phyloP scores from a whole-genome alignment of 176 grass and related monocot species.

The Cymbopogon citratus region DNA sequence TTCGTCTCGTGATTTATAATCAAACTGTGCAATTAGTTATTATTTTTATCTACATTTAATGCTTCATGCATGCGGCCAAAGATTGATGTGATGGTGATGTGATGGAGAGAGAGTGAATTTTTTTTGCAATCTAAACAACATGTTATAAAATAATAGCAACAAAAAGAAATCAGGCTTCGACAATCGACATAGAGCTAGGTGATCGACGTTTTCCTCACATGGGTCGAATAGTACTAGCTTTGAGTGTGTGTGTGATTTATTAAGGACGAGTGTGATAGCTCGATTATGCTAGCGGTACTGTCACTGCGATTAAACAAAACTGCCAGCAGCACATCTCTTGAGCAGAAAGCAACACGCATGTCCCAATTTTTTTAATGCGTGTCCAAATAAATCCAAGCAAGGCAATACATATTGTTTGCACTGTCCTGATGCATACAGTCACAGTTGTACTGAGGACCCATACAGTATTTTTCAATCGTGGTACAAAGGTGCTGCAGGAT shows the following conservation, averaged over 20 bases:
- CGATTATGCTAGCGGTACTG: neutral
- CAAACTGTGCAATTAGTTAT: no score
- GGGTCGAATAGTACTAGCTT: neutral
- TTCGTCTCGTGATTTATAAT: no score
- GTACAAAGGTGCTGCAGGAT: neutral
- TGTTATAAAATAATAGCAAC: neutral
- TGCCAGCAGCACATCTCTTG: neutral
- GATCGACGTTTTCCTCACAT: neutral
- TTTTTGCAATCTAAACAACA: no score
- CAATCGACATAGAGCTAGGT: neutral
- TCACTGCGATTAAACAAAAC: neutral
- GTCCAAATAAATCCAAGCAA: neutral
- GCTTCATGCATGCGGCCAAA: no score
- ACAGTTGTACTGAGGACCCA: slow-evolving; percentile 2
- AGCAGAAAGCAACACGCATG: neutral
- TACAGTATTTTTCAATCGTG: neutral
- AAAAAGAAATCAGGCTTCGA: neutral
- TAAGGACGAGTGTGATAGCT: neutral
- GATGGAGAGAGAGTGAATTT: no score
- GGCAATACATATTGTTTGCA: neutral
- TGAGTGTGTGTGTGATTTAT: neutral
- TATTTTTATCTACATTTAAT: no score
- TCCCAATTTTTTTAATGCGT: neutral
- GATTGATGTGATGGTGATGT: no score
- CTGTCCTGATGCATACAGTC: no score